Evolutionary conservation across 371 early-diverging fungal genomes (phyloP).

Genomic region (Mortierella sp.): DNA sequence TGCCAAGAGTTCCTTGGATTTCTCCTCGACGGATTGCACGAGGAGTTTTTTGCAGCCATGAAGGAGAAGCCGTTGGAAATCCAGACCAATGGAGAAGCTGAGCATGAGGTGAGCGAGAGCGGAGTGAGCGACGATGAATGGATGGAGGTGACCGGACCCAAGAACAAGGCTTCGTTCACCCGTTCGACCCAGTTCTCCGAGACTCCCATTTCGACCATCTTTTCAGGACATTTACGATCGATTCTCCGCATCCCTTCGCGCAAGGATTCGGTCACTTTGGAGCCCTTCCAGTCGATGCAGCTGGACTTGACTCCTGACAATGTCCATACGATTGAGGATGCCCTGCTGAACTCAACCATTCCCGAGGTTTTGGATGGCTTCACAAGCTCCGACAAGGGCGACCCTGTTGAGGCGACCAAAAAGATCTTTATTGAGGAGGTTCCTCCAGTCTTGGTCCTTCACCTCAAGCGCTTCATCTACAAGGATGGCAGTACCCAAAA

Average conservation of each 20-base stretch:
- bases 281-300: constrained; percentile 92
- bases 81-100: constrained; percentile 26
- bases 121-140: constrained; percentile 72
- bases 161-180: constrained; percentile 74
- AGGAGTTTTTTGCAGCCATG: constrained; percentile 81
- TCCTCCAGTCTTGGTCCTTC: constrained; percentile 96
- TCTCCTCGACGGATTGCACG: constrained; percentile 94
- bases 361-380: constrained; percentile 86
- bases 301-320: constrained; percentile 89
- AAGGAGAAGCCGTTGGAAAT: constrained; percentile 44
- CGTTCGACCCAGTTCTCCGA: constrained; percentile 74
- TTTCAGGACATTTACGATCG: constrained; percentile 89
- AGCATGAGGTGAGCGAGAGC: constrained; percentile 48
- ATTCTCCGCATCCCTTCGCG: constrained; percentile 81
- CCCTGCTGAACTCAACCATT: constrained; percentile 80
- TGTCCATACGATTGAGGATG: constrained; percentile 89
- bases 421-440: constrained; percentile 85
- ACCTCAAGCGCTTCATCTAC: constrained; percentile 95
- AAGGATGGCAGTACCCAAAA: constrained; percentile 87
- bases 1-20: constrained; percentile 97
- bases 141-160: constrained; percentile 90
- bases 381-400: constrained; percentile 57
- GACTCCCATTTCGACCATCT: constrained; percentile 89
- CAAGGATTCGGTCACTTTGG: constrained; percentile 87
- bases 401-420: constrained; percentile 86